Percentiles rank a stretch among this genome's conserved stretches.
Evolutionary conservation across 441 rosid genomes (phyloP).

Genomic region (Bruguiera hainesii): DNA sequence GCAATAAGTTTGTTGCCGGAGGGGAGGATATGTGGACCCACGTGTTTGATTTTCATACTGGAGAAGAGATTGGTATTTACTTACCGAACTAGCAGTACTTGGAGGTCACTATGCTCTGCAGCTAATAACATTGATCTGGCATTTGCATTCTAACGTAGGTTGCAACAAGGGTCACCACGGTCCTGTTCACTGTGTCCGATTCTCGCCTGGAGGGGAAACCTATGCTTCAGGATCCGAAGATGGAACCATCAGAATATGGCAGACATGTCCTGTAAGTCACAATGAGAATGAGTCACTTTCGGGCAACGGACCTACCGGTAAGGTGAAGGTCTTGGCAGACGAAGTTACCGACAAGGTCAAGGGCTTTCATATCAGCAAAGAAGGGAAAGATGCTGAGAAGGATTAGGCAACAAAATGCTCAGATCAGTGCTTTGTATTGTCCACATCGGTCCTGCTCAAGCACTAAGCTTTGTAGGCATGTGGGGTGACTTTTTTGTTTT

Average conservation of each 20-base stretch:
- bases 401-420: constrained; percentile 30
- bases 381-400: constrained; percentile 41
- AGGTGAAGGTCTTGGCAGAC: constrained; percentile 58
- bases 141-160: constrained; percentile 36
- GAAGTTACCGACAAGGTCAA: constrained; percentile 65
- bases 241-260: constrained; percentile 97
- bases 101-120: not conserved
- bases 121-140: not conserved
- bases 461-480: not conserved
- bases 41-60: constrained; percentile 82
- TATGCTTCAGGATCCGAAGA: constrained; percentile 98
- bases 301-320: constrained; percentile 46
- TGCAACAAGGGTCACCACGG: constrained; percentile 99
- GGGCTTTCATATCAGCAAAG: constrained; percentile 53
- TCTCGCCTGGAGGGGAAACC: constrained; percentile 92
- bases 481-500: not conserved
- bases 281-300: constrained; percentile 43
- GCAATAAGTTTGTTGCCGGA: constrained; percentile 82
- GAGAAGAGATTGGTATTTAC: constrained; percentile 78
- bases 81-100: not conserved
- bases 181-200: constrained; percentile 89
- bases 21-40: constrained; percentile 76
- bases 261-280: constrained; percentile 46
- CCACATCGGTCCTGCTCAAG: constrained; percentile 8
- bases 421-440: constrained; percentile 3